Evolutionary conservation across 2,329 filamentous ascomycete species (phyloP), one percentile per base, ranked within the genome.

Genomic region (Chrysoporthe deuterocubensis): DNA sequence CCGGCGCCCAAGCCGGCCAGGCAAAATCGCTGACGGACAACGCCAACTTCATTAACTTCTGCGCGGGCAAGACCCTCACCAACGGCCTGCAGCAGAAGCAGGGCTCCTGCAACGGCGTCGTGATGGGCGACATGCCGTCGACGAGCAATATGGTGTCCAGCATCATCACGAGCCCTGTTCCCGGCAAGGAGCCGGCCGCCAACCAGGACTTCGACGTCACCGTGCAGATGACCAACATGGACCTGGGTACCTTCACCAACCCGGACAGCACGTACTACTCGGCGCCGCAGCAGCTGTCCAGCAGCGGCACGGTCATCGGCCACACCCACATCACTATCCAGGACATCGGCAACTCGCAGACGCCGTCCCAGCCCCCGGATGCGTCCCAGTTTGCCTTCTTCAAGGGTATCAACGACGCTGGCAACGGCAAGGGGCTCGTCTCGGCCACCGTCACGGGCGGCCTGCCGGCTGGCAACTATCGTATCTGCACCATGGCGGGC

Each of bases 41-140:
- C 37, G 79, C 81, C 80, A 90, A 90, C 80, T 89, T 89, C 75
- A 87, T 89, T 83, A 89, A 89, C 81, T 87, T 88, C 75, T 89
- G 87, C 74, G 70, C 76, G 4, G 85, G 84, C 57, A 72, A 83
- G 75, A 84, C 80, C 0, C 75, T 88, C 56, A 90, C 88, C 71
- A 88, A 90, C 73, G 88, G 88, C 73, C 78, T 84, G 42, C 88
- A 90, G 76, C 80, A 84, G 64, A 80, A 79, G 67, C 76, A 73
- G 4, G 89, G 89, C 34, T 90, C 88, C 52, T 91, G 89, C 79
- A 91, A 90, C 76, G 85, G 85, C 74, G 11, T n/a, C 86, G 85
- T 80, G 57, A 88, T 89, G 86, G 87, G 87, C 69, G 82, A 87
- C 66, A 89, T 90, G 58, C 87, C 87, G 4, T 74, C 82, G 32